These are phyloP conservation scores for Quercus glauca DNA, from an alignment of 306 rosid genomes.

Conservation along the genomic window DNA sequence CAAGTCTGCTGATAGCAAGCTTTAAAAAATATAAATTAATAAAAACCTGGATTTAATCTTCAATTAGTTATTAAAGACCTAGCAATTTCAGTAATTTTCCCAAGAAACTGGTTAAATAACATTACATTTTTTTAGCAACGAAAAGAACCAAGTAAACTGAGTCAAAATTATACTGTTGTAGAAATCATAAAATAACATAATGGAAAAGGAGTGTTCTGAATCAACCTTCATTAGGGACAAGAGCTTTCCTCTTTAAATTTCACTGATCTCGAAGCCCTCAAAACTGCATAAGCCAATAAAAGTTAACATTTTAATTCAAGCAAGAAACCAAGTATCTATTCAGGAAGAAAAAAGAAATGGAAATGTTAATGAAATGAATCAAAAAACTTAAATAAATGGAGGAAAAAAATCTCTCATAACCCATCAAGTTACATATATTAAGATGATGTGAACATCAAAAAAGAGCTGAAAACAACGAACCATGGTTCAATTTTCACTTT, in stretches of 20 bases:
- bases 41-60: background rate
- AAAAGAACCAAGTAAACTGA: background rate
- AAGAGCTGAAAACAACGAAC: conserved; percentile 17
- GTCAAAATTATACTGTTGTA: background rate
- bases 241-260: conserved; percentile 26
- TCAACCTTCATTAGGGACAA: conserved; percentile 30
- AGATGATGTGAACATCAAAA: conserved; percentile 12
- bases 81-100: background rate
- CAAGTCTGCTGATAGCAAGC: background rate
- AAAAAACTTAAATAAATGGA: background rate
- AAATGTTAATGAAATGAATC: background rate
- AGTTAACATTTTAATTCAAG: background rate
- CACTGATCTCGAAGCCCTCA: conserved; percentile 12
- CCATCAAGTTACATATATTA: background rate
- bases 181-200: conserved; percentile 9
- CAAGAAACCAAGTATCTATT: background rate
- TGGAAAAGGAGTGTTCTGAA: conserved; percentile 18
- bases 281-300: background rate
- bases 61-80: background rate
- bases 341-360: background rate
- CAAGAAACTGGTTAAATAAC: background rate
- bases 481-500: conserved; percentile 13
- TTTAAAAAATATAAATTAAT: no score
- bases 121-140: conserved; percentile 3
- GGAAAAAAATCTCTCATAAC: background rate